Base-by-base conservation (phyloP, 495 filamentous ascomycete genomes). In the Penicillium manginii region DNA sequence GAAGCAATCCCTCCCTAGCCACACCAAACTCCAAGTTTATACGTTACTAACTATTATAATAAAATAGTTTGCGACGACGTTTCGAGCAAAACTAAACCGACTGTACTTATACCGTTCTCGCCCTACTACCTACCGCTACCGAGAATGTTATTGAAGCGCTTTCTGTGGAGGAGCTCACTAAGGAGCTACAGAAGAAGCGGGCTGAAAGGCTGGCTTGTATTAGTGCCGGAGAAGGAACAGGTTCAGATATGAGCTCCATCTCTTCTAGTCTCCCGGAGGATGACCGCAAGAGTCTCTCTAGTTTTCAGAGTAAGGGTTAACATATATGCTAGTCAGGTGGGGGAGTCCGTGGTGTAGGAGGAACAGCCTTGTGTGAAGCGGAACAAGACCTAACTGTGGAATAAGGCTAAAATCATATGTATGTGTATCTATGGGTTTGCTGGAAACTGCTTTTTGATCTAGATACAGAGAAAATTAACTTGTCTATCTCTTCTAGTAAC, bases 31-130 rank as follows among this genome's bases (percentile, higher is more conserved):
- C 14, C 11, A 11, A 33, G 11, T 33, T 4, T 37, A 17, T 23
- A n/a, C 29, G 39, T 31, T 42, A 22, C 58, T 68, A 46, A 68
- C 64, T 48, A 37, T 43, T n/a, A n/a, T 15, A 35, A n/a, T 18
- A 19, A 14, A 46, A 56, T 59, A 98, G 94, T 74, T 81, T 98
- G 61, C 90, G 92, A 47, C 88, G 94, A 54, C 88, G 94, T 62
- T 98, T 98, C 78, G 90, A 97, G 71, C 94, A 98, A 72, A 98
- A 98, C 68, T 96, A 98, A 65, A 93, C 96, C 70, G 96, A 98
- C 73, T 98, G 94, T 73, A 96, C 92, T 45, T 96, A 91, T 72
- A 98, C 94, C 15, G 91, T 98, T 22, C 87, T 97, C 15, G 94
- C 91, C 15, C 81, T 98, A 52, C 81, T 98, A 11, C 96, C 96